Conservation (phyloP, 768 basidiomycete species). For the Pleurotus sapidus region DNA sequence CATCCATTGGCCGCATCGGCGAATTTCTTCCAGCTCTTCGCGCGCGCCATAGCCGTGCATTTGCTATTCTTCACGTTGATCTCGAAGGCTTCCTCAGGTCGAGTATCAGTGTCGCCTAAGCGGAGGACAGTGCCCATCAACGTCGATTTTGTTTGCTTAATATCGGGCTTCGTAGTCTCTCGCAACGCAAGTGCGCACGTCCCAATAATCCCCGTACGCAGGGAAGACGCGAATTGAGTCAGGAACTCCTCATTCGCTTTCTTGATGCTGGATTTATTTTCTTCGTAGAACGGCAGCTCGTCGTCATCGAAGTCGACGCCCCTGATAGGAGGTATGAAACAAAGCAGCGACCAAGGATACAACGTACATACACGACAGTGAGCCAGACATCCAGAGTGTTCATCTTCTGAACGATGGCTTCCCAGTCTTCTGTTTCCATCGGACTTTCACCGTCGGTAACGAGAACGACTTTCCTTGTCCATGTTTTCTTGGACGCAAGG, state of each 20-base stretch:
- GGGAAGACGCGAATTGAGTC: slow-evolving; percentile 34
- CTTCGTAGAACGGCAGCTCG: slow-evolving; percentile 56
- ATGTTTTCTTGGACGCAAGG: slow-evolving; percentile 69
- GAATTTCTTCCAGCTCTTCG: slow-evolving; percentile 82
- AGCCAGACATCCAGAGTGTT: slow-evolving; percentile 53
- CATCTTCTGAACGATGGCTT: slow-evolving; percentile 64
- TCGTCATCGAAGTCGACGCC: slow-evolving; percentile 88
- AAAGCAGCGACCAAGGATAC: background rate
- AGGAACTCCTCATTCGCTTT: slow-evolving; percentile 76
- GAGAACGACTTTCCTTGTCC: slow-evolving; percentile 81
- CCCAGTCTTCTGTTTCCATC: slow-evolving; percentile 75
- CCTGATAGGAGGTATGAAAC: slow-evolving; percentile 33
- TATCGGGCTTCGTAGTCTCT: slow-evolving; percentile 59
- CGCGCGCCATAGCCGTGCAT: slow-evolving; percentile 66
- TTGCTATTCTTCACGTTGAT: slow-evolving; percentile 77
- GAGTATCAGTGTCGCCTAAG: slow-evolving; percentile 71
- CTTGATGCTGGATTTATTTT: slow-evolving; percentile 71
- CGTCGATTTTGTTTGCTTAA: slow-evolving; percentile 65
- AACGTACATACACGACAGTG: slow-evolving; percentile 63
- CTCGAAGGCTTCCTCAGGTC: slow-evolving; percentile 70
- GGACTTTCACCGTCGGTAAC: slow-evolving; percentile 84
- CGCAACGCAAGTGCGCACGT: slow-evolving; percentile 65
- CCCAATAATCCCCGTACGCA: slow-evolving; percentile 54
- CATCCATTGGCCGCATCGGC: slow-evolving; percentile 34
- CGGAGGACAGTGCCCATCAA: slow-evolving; percentile 64